Conservation (phyloP, 2,329 filamentous ascomycete genomes). For the Ilyonectria mors-panacis region DNA sequence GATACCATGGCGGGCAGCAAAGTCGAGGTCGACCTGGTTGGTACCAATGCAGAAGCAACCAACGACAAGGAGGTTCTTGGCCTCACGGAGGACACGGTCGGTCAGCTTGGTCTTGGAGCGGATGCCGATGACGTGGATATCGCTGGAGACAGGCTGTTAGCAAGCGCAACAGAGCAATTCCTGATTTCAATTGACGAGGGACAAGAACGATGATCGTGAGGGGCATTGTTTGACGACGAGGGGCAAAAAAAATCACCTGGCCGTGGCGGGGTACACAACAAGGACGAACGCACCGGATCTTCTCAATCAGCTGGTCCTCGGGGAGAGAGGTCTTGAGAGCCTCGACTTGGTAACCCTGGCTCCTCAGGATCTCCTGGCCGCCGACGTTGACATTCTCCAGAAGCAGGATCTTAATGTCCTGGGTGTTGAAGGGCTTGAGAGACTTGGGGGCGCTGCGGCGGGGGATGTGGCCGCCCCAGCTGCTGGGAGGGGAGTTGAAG, state of each 20-base stretch:
- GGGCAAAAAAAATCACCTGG: conserved; percentile 33
- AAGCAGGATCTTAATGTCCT: conserved; percentile 96
- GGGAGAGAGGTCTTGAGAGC: conserved; percentile 88
- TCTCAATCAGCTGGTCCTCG: conserved; percentile 95
- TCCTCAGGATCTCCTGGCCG: conserved; percentile 84
- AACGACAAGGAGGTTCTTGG: conserved; percentile 94
- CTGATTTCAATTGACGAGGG: conserved; percentile 21
- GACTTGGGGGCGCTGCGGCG: conserved; percentile 72
- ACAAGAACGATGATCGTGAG: conserved; percentile 11
- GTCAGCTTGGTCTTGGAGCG: conserved; percentile 97
- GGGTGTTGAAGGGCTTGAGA: conserved; percentile 94
- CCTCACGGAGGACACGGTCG: conserved; percentile 85
- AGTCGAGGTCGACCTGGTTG: conserved; percentile 92
- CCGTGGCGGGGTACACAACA: conserved; percentile 35
- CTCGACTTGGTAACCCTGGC: conserved; percentile 97
- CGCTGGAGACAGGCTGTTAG: conserved; percentile 64
- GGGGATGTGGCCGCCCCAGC: conserved; percentile 65
- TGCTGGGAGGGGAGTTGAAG: conserved; percentile 81
- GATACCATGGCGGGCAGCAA: conserved; percentile 87
- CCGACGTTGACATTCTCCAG: conserved; percentile 97
- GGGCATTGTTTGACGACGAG: conserved; percentile 22
- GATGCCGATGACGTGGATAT: conserved; percentile 98
- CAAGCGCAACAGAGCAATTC: conserved; percentile 30
- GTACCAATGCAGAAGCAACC: conserved; percentile 99
- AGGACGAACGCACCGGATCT: conserved; percentile 79